A percentile compares a stretch with the other conserved stretches of the same genome.
phyloP scores from a whole-genome alignment of 805 yeast genomes.

The Barnettozyma salicaria region DNA sequence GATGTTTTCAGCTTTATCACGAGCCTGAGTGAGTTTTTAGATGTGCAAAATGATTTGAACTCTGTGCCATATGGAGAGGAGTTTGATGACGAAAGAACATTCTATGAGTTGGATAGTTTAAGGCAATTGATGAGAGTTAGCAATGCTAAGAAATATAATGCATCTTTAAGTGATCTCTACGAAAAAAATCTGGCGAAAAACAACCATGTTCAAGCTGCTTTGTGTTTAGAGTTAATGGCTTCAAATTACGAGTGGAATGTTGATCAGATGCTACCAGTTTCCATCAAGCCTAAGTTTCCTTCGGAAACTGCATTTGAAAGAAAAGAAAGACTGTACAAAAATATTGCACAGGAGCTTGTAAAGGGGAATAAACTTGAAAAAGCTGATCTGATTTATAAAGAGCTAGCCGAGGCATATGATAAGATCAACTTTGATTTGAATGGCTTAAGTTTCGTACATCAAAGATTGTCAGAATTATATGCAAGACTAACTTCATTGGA shows the following conservation, averaged over 20 bases:
- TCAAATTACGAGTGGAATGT: constrained; percentile 71
- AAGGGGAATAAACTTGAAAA: constrained; percentile 72
- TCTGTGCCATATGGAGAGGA: constrained; percentile 77
- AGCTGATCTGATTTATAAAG: constrained; percentile 74
- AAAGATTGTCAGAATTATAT: constrained; percentile 63
- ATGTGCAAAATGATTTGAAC: constrained; percentile 57
- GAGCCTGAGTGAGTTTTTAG: constrained; percentile 55
- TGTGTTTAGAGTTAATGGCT: constrained; percentile 72
- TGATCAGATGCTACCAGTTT: constrained; percentile 46
- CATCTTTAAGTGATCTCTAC: constrained; percentile 71
- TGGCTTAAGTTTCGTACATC: constrained; percentile 68
- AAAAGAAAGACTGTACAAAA: constrained; percentile 63
- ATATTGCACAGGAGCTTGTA: constrained; percentile 63
- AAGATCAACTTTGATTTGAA: constrained; percentile 66
- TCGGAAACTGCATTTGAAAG: constrained; percentile 75
- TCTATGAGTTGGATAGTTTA: constrained; percentile 69
- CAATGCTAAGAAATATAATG: constrained; percentile 72
- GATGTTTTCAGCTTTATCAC: constrained; percentile 45
- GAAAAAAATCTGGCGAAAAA: constrained; percentile 52
- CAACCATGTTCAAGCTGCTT: constrained; percentile 77
- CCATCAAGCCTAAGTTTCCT: constrained; percentile 67
- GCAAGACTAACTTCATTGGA: constrained; percentile 60
- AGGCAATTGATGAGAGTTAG: constrained; percentile 72
- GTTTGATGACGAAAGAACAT: constrained; percentile 81
- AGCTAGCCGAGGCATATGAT: constrained; percentile 68